phyloP scores from a whole-genome alignment of 202 grass and related monocot species.

The Digitaria exilis region DNA sequence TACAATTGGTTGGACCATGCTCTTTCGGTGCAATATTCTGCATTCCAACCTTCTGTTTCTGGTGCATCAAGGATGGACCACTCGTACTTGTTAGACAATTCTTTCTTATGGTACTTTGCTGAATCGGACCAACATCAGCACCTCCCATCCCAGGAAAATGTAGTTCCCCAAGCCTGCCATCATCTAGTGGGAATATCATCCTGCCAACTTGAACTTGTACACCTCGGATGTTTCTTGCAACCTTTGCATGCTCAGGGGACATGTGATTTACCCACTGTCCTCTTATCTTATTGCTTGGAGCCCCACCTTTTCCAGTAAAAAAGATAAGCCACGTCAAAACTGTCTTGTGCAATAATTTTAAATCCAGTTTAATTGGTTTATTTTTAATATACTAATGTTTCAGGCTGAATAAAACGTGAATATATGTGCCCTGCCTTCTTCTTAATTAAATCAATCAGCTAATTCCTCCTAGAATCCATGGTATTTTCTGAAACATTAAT shows the following conservation, averaged over 20 bases:
- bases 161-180: slow-evolving; percentile 85
- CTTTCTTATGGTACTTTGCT: slow-evolving; percentile 58
- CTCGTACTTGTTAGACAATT: slow-evolving; percentile 81
- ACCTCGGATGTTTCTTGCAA: slow-evolving; percentile 60
- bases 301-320: slow-evolving; percentile 58
- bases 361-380: slow-evolving; percentile 20
- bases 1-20: slow-evolving; percentile 84
- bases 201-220: slow-evolving; percentile 77
- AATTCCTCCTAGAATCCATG: background rate
- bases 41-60: slow-evolving; percentile 99
- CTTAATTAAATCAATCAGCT: background rate
- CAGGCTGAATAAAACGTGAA: background rate
- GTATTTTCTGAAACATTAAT: background rate
- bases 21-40: slow-evolving; percentile 95
- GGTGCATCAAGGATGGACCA: slow-evolving; percentile 91
- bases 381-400: background rate
- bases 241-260: slow-evolving; percentile 72
- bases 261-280: slow-evolving; percentile 79
- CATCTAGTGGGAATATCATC: slow-evolving; percentile 80
- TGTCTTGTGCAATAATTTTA: background rate
- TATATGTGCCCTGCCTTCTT: background rate
- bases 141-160: slow-evolving; percentile 86
- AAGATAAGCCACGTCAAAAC: slow-evolving; percentile 34
- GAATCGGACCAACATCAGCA: slow-evolving; percentile 62
- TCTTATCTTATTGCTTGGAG: slow-evolving; percentile 55